Percentiles rank a stretch among this genome's conserved stretches.
These are phyloP conservation scores for Adansonia madagascariensis DNA, from an alignment of 441 rosid species.

Conservation along the genomic window DNA sequence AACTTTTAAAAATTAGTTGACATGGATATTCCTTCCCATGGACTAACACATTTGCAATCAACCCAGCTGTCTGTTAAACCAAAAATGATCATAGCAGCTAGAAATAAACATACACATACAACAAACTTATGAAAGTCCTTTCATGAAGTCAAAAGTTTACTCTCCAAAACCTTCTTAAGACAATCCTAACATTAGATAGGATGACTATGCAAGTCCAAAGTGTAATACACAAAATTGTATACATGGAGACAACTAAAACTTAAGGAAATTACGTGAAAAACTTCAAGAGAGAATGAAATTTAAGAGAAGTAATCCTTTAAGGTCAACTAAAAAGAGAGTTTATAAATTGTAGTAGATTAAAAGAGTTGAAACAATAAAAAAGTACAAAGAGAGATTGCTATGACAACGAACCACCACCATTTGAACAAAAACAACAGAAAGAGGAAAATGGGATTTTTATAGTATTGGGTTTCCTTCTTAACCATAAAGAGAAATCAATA, in stretches of 20 bases:
- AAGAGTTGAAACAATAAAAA: no score
- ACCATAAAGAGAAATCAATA: no score
- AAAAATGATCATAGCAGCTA: no score
- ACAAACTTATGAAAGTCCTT: background rate
- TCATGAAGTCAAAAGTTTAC: background rate
- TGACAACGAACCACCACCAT: no score
- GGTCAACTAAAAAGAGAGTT: background rate
- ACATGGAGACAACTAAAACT: background rate
- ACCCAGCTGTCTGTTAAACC: background rate
- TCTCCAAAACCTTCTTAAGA: background rate
- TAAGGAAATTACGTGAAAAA: background rate
- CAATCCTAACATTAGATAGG: background rate
- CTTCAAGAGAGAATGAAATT: background rate
- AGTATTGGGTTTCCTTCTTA: no score
- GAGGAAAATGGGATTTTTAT: no score
- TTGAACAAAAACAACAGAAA: no score
- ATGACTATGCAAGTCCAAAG: background rate
- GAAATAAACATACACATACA: background rate
- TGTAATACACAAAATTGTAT: background rate
- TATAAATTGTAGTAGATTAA: background rate
- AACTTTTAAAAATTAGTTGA: background rate
- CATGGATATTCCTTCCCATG: background rate
- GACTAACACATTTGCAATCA: background rate
- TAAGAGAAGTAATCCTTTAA: background rate
- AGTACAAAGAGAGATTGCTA: no score